A percentile compares a stretch with the other conserved stretches of the same genome.
Evolutionary conservation across 306 rosid genomes (phyloP).

Genomic region (Ormosia emarginata): DNA sequence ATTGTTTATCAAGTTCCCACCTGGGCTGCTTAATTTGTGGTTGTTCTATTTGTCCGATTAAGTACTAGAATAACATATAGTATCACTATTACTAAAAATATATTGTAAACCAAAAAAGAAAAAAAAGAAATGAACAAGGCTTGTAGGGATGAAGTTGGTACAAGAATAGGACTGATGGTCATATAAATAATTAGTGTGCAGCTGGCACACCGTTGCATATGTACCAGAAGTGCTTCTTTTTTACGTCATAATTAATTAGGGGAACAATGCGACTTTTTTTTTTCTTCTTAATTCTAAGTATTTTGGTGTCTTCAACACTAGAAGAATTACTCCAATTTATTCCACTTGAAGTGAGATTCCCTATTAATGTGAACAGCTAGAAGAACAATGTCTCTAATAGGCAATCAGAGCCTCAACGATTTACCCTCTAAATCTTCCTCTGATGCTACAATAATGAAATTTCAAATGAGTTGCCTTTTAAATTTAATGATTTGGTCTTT

Average conservation of each 20-base stretch:
- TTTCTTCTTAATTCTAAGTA: not conserved
- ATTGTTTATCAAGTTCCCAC: not conserved
- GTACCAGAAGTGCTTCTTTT: not conserved
- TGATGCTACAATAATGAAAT: slow-evolving; percentile 18
- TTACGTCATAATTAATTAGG: not conserved
- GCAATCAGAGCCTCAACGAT: not conserved
- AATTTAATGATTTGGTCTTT: not conserved
- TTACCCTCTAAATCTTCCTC: slow-evolving; percentile 11
- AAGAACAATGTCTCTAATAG: not conserved
- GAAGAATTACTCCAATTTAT: not conserved
- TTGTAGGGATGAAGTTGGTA: not conserved
- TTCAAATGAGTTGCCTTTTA: slow-evolving; percentile 25
- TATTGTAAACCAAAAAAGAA: not conserved
- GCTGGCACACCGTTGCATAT: slow-evolving; percentile 1
- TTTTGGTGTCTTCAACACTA: not conserved
- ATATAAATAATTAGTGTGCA: not conserved
- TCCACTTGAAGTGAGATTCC: not conserved
- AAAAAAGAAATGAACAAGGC: not conserved
- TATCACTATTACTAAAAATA: not conserved
- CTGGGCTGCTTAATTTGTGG: slow-evolving; percentile 1
- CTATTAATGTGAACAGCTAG: not conserved
- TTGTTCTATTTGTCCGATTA: not conserved
- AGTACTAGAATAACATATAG: not conserved
- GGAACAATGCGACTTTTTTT: not conserved
- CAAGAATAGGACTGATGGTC: not conserved